Conservation (phyloP, 2,329 filamentous ascomycete genomes). For the Aureobasidium sp. region DNA sequence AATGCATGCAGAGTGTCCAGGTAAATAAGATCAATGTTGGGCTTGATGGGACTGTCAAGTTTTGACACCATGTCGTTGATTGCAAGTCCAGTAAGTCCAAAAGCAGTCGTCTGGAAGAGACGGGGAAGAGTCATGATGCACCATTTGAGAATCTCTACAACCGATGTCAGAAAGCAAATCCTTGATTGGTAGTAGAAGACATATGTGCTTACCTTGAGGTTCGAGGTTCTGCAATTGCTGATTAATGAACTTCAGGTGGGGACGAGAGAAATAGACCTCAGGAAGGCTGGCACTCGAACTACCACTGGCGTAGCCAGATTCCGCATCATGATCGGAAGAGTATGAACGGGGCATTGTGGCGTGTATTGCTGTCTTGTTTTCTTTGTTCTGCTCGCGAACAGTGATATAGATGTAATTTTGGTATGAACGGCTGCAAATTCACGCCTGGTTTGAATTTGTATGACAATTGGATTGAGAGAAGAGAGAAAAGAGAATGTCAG, state of each 20-base stretch:
- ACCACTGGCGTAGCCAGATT: constrained; percentile 80
- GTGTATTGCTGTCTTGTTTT: background rate
- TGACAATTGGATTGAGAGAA: constrained; percentile 13
- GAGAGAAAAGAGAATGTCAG: constrained; percentile 9
- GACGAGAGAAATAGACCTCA: constrained; percentile 75
- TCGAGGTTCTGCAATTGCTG: constrained; percentile 78
- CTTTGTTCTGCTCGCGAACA: background rate
- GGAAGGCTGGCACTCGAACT: constrained; percentile 60
- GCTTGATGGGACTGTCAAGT: constrained; percentile 55
- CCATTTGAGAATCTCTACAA: constrained; percentile 77
- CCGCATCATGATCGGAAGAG: constrained; percentile 40
- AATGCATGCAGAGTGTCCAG: constrained; percentile 50
- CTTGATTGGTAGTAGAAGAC: background rate
- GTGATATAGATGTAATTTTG: background rate
- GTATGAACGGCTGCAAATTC: background rate
- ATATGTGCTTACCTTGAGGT: constrained; percentile 54
- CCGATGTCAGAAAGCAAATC: constrained; percentile 22
- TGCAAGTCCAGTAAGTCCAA: constrained; percentile 46
- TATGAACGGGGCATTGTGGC: constrained; percentile 17
- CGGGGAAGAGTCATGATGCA: constrained; percentile 83
- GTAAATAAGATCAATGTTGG: constrained; percentile 46
- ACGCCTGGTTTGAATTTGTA: constrained; percentile 10
- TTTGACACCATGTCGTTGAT: constrained; percentile 65
- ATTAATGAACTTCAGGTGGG: constrained; percentile 88
- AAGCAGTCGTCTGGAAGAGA: constrained; percentile 56